phyloP scores from a whole-genome alignment of 2,329 filamentous ascomycete genomes.

The Xylaria sp. region DNA sequence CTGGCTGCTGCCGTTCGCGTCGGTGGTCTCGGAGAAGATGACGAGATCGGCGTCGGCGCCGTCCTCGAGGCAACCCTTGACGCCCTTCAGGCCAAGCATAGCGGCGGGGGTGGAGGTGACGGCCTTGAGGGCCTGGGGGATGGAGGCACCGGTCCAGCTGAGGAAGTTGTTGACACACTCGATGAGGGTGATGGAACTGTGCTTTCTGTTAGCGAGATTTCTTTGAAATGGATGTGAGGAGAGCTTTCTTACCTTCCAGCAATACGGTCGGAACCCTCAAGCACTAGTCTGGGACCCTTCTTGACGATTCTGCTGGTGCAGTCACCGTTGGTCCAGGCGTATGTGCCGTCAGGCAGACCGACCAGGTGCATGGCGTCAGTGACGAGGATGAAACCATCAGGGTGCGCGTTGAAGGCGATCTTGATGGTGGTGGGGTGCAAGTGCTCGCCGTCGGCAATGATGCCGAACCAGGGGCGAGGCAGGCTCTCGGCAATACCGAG shows the following conservation, averaged over 20 bases:
- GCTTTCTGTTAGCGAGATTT: background rate
- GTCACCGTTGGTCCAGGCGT: constrained; percentile 76
- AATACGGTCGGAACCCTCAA: constrained; percentile 74
- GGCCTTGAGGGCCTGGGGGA: constrained; percentile 63
- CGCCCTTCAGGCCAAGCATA: constrained; percentile 63
- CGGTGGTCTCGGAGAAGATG: constrained; percentile 54
- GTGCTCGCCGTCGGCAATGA: constrained; percentile 88
- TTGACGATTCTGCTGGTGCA: constrained; percentile 58
- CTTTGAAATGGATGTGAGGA: background rate
- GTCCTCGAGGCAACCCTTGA: constrained; percentile 61
- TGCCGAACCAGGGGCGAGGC: constrained; percentile 71
- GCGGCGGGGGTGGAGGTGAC: constrained; percentile 72
- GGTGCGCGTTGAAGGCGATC: constrained; percentile 83
- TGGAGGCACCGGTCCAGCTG: constrained; percentile 62
- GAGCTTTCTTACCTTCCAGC: constrained; percentile 56
- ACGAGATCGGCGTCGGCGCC: constrained; percentile 65
- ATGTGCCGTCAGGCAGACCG: constrained; percentile 76
- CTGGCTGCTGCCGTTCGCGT: constrained; percentile 39
- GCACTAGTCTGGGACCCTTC: constrained; percentile 63
- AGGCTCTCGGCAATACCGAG: constrained; percentile 60
- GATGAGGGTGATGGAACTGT: constrained; percentile 64
- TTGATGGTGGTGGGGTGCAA: constrained; percentile 83
- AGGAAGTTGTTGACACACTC: constrained; percentile 81
- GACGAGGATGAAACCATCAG: constrained; percentile 78
- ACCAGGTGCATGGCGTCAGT: constrained; percentile 89